Percentiles rank a stretch among this genome's conserved stretches.
Conservation (phyloP, 768 basidiomycete genomes). For the Cyathus striatus region DNA sequence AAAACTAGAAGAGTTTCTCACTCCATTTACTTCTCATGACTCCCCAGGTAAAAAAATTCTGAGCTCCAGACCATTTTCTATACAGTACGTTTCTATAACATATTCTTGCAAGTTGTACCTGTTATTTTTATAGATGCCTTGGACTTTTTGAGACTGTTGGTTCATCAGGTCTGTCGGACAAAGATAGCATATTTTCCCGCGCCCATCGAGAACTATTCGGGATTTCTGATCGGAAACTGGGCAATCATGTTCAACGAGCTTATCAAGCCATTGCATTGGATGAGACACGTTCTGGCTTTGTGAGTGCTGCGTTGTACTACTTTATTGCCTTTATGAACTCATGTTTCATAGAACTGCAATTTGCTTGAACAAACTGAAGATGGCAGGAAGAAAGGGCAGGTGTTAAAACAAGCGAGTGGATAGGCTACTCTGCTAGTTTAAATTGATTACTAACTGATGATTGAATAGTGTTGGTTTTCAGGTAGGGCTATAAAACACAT, state of each 20-base stretch:
- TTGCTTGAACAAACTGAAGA: constrained; percentile 56
- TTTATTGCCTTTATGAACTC: not conserved
- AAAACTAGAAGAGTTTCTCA: constrained; percentile 40
- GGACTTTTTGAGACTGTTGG: constrained; percentile 80
- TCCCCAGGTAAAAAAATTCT: constrained; percentile 46
- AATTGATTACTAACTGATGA: not conserved
- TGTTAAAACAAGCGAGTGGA: constrained; percentile 53
- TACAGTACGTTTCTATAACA: constrained; percentile 42
- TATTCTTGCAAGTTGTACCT: not conserved
- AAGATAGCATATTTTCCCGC: constrained; percentile 40
- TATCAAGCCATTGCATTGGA: constrained; percentile 70
- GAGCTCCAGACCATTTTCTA: constrained; percentile 44
- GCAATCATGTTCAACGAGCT: constrained; percentile 57
- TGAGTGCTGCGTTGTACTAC: constrained; percentile 15
- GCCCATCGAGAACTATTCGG: constrained; percentile 53
- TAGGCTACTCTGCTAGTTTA: not conserved
- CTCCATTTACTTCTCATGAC: constrained; percentile 45
- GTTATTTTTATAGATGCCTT: constrained; percentile 40
- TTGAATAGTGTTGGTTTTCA: constrained; percentile 64
- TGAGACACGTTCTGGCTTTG: constrained; percentile 65
- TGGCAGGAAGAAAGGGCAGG: constrained; percentile 50
- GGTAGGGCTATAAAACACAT: constrained; percentile 30
- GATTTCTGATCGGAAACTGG: constrained; percentile 54
- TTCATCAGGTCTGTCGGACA: constrained; percentile 64
- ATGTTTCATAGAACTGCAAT: constrained; percentile 41